Percentiles rank a stretch among this genome's conserved stretches.
Evolutionary conservation across 176 grass and related monocot species (phyloP).

Genomic region (Sorghum bicolor): Sorghum_bicolor_NCBIv3 NC_012877.2:60744001-60744500

Average conservation of each 20-base stretch:
- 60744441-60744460: no score
- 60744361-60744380: no score
- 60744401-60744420: no score
- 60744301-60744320: neutral
- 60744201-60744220: neutral
- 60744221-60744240: neutral
- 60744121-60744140: constrained; percentile 20
- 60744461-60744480: no score
- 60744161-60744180: constrained; percentile 41
- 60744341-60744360: neutral
- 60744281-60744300: neutral
- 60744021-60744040: neutral
- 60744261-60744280: neutral
- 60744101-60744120: neutral
- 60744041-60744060: constrained; percentile 15
- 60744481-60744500: no score
- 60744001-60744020: neutral
- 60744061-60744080: constrained; percentile 13
- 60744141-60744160: constrained; percentile 20
- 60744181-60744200: neutral
- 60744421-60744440: no score
- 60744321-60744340: constrained; percentile 6
- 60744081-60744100: neutral
- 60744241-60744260: neutral
- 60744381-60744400: no score